Base-by-base conservation (phyloP, 2,329 filamentous ascomycete species). In the Colletotrichum sp. region DNA sequence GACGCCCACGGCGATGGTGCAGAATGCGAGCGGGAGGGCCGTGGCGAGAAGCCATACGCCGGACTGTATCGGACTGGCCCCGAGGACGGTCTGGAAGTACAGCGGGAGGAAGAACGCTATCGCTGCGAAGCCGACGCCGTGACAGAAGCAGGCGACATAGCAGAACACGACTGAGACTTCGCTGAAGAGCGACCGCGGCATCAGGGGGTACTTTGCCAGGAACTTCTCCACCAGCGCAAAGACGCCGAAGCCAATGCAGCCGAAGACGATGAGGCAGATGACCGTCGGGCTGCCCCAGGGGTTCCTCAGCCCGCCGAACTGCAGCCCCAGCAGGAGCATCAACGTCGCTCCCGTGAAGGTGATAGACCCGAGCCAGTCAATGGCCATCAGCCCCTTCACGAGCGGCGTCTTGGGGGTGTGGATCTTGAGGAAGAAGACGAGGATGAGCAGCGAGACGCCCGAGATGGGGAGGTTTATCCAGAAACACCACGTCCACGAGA, bases 261-360 rank as follows among this genome's bases (percentile, higher is more conserved):
- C 95, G 79, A 96, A 95, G 65, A 96, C 86, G 78, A 98, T 88
- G 32, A 98, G 88, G 80, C 94, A 96, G 79, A 98, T 89, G 36
- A 96, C 94, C 1, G 91, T 93, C 3, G 94, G 88, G 0, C 94
- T 96, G 68, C 86, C 85, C 95, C 95, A 98, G 2, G 96, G 93
- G 78, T 91, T 91, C 27, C 89, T 88, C 68, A 95, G 90, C 65
- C 95, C 96, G 71, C 96, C 96, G 77, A 96, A 95, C 81, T 98
- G 94, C 13, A 98, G 90, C 1, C 95, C 96, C 57, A 98, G 91
- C 6, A 98, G 91, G 78, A 98, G 88, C 94, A 98, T 96, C 25
- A 98, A 87, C 0, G 94, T 96, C 25, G 93, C 95, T 57, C 94
- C 94, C 28, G 96, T 90, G 81, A 98, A 91, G 34, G 90, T 84